Conservation (phyloP, 2,329 filamentous ascomycete genomes). For the Stagonosporopsis cucurbitacearum region DNA sequence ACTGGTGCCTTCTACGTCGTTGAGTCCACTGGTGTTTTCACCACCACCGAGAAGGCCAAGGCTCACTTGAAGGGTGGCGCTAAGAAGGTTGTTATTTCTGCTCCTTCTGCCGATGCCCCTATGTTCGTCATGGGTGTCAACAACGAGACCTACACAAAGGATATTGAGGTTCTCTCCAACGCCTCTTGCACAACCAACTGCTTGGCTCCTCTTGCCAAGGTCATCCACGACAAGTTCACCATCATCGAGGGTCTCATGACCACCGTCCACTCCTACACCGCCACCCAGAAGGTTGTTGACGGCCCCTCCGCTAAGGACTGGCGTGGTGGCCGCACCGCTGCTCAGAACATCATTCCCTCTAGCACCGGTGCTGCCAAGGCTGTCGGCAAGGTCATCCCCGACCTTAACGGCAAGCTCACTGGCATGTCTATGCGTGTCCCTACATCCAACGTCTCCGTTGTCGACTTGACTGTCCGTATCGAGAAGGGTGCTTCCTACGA, state of each 20-base stretch:
- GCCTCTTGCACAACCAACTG: constrained; percentile 99
- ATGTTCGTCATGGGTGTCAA: constrained; percentile 99
- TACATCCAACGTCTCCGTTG: constrained; percentile 97
- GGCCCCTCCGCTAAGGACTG: constrained; percentile 98
- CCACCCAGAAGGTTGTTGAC: constrained; percentile 99
- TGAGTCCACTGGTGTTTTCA: constrained; percentile 99
- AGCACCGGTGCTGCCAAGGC: constrained; percentile 99
- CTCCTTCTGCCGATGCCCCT: constrained; percentile 91
- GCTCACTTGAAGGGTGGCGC: constrained; percentile 95
- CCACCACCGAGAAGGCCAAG: constrained; percentile 93
- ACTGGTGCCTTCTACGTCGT: constrained; percentile 92
- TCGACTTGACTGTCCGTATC: constrained; percentile 92
- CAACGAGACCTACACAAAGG: constrained; percentile 89
- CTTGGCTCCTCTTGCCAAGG: constrained; percentile 98
- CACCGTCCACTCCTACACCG: constrained; percentile 99
- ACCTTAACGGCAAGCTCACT: constrained; percentile 98
- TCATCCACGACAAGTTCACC: constrained; percentile 97
- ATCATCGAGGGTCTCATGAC: constrained; percentile 99
- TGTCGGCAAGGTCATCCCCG: constrained; percentile 99
- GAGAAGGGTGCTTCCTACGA: constrained; percentile 90
- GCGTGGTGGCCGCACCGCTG: constrained; percentile 97
- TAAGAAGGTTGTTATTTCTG: constrained; percentile 90
- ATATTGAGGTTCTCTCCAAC: constrained; percentile 95
- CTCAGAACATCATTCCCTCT: constrained; percentile 99
- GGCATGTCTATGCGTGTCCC: constrained; percentile 99